These are phyloP conservation scores for Orobanche coerulescens DNA, from an alignment of 257 asterid genomes.

Conservation along the genomic window DNA sequence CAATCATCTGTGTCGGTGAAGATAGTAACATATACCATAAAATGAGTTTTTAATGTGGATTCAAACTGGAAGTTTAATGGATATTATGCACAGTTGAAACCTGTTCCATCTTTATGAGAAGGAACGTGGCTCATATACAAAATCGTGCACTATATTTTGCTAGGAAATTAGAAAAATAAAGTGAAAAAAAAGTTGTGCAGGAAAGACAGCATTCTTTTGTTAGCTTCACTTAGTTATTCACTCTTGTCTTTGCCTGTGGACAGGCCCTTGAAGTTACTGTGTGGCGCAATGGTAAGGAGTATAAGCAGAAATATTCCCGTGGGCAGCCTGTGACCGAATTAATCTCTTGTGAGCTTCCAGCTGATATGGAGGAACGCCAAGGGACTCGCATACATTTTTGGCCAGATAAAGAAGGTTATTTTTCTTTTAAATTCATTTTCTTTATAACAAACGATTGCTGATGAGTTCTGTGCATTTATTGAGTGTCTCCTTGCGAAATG, in stretches of 20 bases:
- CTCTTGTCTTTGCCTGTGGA: constrained; percentile 19
- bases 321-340: constrained; percentile 73
- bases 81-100: no score
- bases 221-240: constrained; percentile 1
- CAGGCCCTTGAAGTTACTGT: constrained; percentile 84
- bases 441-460: constrained; percentile 9
- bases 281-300: constrained; percentile 91
- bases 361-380: constrained; percentile 40
- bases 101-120: no score
- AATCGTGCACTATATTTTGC: no score
- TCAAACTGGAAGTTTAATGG: no score
- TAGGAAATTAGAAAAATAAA: no score
- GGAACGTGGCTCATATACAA: no score
- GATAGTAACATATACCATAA: not conserved
- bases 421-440: not conserved
- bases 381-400: constrained; percentile 86
- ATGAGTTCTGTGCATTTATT: constrained; percentile 3
- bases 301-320: constrained; percentile 76
- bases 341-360: constrained; percentile 52
- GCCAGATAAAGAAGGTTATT: constrained; percentile 92
- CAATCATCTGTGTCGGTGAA: not conserved
- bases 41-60: no score
- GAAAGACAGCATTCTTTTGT: not conserved
- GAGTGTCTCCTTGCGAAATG: constrained; percentile 6
- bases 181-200: no score